Percentiles rank a stretch among this genome's conserved stretches.
Evolutionary conservation across 2,329 filamentous ascomycete genomes (phyloP).

Genomic region (Fusarium redolens): DNA sequence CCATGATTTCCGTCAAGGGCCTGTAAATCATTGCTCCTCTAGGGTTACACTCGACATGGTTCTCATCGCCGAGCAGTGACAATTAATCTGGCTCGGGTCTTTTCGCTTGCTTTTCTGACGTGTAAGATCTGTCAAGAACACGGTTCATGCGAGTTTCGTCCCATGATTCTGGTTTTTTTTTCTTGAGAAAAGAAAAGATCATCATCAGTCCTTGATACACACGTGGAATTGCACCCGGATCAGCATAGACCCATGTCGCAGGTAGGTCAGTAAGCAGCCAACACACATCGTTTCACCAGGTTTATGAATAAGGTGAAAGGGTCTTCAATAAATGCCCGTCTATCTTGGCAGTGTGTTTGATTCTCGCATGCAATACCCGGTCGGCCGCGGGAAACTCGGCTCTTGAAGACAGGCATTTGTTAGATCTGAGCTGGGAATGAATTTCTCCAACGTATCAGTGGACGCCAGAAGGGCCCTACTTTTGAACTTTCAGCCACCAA

Average conservation of each 20-base stretch:
- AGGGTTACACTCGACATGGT: background rate
- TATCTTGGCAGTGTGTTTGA: constrained; percentile 4
- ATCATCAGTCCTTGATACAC: background rate
- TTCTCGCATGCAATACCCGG: constrained; percentile 4
- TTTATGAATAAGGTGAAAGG: background rate
- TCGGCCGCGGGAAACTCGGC: background rate
- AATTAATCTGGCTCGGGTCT: background rate
- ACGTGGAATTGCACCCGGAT: background rate
- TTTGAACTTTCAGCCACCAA: background rate
- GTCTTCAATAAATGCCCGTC: no score
- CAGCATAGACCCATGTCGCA: background rate
- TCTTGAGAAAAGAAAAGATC: background rate
- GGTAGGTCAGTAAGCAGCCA: background rate
- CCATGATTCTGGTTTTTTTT: background rate
- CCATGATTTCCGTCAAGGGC: background rate
- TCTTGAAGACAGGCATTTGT: background rate
- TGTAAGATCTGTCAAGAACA: background rate
- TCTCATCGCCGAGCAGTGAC: background rate
- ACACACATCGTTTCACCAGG: constrained; percentile 6
- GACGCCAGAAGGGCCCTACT: background rate
- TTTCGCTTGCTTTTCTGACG: background rate
- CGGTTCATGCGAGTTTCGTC: background rate
- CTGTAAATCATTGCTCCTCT: background rate
- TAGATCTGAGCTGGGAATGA: background rate
- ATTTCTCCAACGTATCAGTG: background rate